These are phyloP conservation scores for Starmerella khaoyaiensis DNA, from an alignment of 805 yeast genomes.

Conservation along the genomic window DNA sequence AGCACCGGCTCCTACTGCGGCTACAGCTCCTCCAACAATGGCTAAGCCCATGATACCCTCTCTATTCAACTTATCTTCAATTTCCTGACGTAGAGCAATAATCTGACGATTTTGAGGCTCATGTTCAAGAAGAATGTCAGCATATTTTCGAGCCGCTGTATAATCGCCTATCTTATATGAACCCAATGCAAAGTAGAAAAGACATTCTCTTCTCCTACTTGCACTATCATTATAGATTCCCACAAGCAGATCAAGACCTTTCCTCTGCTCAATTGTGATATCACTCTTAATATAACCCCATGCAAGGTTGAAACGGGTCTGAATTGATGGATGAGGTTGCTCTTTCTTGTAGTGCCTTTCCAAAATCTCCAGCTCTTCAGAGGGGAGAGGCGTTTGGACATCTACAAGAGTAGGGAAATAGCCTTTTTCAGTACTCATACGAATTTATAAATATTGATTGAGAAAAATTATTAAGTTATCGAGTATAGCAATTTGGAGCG, in stretches of 20 bases:
- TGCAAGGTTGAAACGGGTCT: slow-evolving; percentile 83
- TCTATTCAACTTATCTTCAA: slow-evolving; percentile 70
- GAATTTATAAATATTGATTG: too few species aligned
- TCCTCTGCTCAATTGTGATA: slow-evolving; percentile 48
- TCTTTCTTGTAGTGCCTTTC: slow-evolving; percentile 69
- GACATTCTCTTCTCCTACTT: slow-evolving; percentile 71
- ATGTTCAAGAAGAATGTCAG: slow-evolving; percentile 57
- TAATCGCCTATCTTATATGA: slow-evolving; percentile 81
- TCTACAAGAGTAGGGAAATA: slow-evolving; percentile 22
- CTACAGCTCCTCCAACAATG: slow-evolving; percentile 64
- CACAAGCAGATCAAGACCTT: slow-evolving; percentile 62
- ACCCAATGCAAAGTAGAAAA: slow-evolving; percentile 79
- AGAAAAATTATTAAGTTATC: too few species aligned
- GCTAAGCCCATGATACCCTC: slow-evolving; percentile 88
- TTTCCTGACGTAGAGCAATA: slow-evolving; percentile 50
- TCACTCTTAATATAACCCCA: slow-evolving; percentile 85
- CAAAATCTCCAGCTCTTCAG: slow-evolving; percentile 62
- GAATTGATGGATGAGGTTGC: slow-evolving; percentile 65
- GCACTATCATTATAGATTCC: slow-evolving; percentile 59
- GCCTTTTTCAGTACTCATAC: too few species aligned
- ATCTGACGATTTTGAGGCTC: slow-evolving; percentile 86
- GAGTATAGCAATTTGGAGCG: too few species aligned
- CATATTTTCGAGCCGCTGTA: slow-evolving; percentile 70
- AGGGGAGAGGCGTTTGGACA: slow-evolving; percentile 40
- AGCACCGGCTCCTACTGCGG: slow-evolving; percentile 73